Conservation (phyloP, 1,284 basidiomycete genomes). For the Leccinum solheimii region DNA sequence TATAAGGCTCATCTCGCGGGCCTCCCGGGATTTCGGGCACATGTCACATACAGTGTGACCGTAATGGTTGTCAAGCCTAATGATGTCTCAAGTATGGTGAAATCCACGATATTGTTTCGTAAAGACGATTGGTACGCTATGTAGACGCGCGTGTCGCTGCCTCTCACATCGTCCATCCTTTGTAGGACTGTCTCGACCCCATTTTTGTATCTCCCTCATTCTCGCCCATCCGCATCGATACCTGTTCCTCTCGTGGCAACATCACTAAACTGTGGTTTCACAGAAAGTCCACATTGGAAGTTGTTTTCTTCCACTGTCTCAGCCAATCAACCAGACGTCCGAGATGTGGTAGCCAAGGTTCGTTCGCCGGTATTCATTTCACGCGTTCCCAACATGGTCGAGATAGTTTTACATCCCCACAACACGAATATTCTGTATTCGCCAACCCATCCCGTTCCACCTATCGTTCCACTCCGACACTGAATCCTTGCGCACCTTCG, state of each 20-base stretch:
- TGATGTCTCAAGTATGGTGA: constrained; percentile 41
- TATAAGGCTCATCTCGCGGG: constrained; percentile 61
- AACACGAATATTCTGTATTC: constrained; percentile 57
- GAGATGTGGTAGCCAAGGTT: constrained; percentile 48
- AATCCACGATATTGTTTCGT: constrained; percentile 44
- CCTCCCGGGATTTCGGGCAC: constrained; percentile 65
- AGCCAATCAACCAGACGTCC: constrained; percentile 37
- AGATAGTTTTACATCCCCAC: constrained; percentile 53
- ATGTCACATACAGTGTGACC: constrained; percentile 58
- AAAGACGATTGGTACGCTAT: constrained; percentile 46
- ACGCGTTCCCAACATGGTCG: not conserved
- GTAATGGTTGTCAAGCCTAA: constrained; percentile 46
- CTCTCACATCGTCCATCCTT: constrained; percentile 2
- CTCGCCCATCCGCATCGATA: constrained; percentile 55
- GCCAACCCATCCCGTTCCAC: constrained; percentile 65
- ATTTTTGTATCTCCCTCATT: constrained; percentile 66
- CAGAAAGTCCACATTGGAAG: constrained; percentile 51
- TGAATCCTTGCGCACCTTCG: constrained; percentile 56
- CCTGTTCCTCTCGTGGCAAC: constrained; percentile 45
- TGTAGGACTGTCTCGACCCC: constrained; percentile 55
- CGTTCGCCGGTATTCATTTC: constrained; percentile 6
- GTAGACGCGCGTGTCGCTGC: constrained; percentile 12
- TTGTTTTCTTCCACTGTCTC: constrained; percentile 45
- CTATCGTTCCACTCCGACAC: constrained; percentile 55
- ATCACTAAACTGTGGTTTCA: constrained; percentile 39